Percentiles rank a stretch among this genome's conserved stretches.
These are phyloP conservation scores for Suillus subaureus DNA, from an alignment of 768 basidiomycete genomes.

Conservation along the genomic window DNA sequence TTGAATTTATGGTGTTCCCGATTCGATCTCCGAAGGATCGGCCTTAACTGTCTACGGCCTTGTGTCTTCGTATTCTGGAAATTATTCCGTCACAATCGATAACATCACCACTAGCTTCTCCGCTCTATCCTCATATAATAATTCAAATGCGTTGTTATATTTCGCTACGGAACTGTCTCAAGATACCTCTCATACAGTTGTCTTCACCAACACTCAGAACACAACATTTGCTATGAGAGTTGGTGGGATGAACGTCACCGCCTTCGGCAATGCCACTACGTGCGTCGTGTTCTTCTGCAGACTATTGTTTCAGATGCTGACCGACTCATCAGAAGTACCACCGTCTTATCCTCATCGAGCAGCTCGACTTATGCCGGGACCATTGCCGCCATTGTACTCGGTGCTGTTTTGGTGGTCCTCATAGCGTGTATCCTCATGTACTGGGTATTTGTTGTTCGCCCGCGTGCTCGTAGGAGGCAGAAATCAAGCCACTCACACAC, in stretches of 20 bases:
- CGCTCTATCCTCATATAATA: conserved; percentile 54
- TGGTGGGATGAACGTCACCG: conserved; percentile 53
- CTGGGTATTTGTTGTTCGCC: conserved; percentile 50
- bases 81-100: conserved; percentile 60
- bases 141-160: conserved; percentile 59
- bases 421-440: conserved; percentile 43
- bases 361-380: conserved; percentile 51
- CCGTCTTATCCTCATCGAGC: conserved; percentile 19
- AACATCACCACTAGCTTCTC: conserved; percentile 49
- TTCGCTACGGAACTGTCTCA: conserved; percentile 63
- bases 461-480: conserved; percentile 39
- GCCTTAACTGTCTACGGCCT: conserved; percentile 62
- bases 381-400: conserved; percentile 67
- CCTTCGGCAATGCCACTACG: conserved; percentile 34
- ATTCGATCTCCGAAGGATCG: conserved; percentile 46
- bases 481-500: conserved; percentile 7
- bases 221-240: conserved; percentile 49
- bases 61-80: conserved; percentile 58
- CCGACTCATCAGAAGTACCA: conserved; percentile 16
- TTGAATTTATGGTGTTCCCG: conserved; percentile 7
- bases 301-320: conserved; percentile 6
- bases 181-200: conserved; percentile 47
- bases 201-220: conserved; percentile 59
- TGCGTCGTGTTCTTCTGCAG: conserved; percentile 24
- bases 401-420: conserved; percentile 53